These are phyloP conservation scores for Trichosanthes cucumerina DNA, from an alignment of 306 rosid genomes.

Conservation along the genomic window DNA sequence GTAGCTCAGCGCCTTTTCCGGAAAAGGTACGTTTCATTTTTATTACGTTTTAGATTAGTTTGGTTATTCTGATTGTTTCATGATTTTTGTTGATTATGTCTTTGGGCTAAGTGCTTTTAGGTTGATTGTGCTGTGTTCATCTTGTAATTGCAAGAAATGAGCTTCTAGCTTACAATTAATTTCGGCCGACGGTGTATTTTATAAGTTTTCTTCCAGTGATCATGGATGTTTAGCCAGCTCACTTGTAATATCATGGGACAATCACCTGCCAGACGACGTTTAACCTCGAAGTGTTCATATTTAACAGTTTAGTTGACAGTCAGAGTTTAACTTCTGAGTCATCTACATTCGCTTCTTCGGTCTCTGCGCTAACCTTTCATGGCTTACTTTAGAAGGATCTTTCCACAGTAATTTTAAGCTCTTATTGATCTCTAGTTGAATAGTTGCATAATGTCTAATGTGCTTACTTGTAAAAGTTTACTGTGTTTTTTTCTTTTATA, in stretches of 20 bases:
- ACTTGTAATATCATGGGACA: not conserved
- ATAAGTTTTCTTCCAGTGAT: too few species aligned
- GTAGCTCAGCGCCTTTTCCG: slow-evolving; percentile 75
- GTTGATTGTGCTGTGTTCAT: not conserved
- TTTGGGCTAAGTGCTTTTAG: not conserved
- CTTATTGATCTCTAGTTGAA: not conserved
- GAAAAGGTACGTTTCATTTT: slow-evolving; percentile 44
- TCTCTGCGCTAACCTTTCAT: not conserved
- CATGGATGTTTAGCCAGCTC: not conserved
- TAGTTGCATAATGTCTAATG: not conserved
- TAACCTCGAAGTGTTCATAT: not conserved
- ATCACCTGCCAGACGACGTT: not conserved
- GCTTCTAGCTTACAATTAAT: not conserved
- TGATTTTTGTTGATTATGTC: not conserved
- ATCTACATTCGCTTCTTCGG: not conserved
- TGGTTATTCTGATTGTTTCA: not conserved
- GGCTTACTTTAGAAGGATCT: not conserved
- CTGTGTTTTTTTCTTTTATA: not conserved
- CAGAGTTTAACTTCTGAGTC: not conserved
- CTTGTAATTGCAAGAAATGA: not conserved
- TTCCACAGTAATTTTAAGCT: not conserved
- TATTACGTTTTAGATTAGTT: not conserved
- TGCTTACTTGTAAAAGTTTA: not conserved
- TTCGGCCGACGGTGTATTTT: not conserved
- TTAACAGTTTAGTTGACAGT: not conserved